Percentiles rank a stretch among this genome's conserved stretches.
Evolutionary conservation across 176 grass and related monocot species (phyloP).

Genomic region (Areca catechu): DNA sequence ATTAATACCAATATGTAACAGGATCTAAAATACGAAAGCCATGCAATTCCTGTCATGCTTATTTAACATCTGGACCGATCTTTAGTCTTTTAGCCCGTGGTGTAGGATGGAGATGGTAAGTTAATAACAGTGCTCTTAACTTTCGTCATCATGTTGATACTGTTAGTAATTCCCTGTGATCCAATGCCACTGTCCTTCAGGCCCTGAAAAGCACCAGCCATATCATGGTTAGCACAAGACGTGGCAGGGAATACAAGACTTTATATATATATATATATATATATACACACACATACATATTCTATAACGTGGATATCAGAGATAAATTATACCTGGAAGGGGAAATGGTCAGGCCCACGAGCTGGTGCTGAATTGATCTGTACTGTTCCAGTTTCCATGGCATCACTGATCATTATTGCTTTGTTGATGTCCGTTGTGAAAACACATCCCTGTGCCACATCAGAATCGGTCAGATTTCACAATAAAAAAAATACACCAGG

Average conservation of each 20-base stretch:
- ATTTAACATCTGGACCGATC: constrained; percentile 16
- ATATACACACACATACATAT: no score
- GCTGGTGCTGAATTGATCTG: constrained; percentile 97
- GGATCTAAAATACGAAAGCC: neutral
- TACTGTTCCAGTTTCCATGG: constrained; percentile 86
- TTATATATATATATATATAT: no score
- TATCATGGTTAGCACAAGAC: no score
- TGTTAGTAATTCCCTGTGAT: constrained; percentile 96
- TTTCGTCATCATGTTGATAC: constrained; percentile 99
- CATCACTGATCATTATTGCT: constrained; percentile 87
- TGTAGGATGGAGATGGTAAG: constrained; percentile 77
- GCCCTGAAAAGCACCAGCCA: constrained; percentile 37
- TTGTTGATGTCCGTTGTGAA: constrained; percentile 97
- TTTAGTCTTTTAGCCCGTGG: constrained; percentile 62
- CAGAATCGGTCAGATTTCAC: neutral
- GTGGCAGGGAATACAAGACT: no score
- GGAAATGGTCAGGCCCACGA: constrained; percentile 94
- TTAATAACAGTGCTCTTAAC: constrained; percentile 97
- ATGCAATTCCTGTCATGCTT: neutral
- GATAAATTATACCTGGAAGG: constrained; percentile 56
- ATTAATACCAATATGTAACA: no score
- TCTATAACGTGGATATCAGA: neutral
- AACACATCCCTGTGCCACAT: constrained; percentile 56
- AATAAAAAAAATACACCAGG: no score
- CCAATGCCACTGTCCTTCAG: constrained; percentile 97